A percentile compares a stretch with the other conserved stretches of the same genome.
Conservation (phyloP, 1,139 yeast genomes). For the Candida sanyaensis region DNA sequence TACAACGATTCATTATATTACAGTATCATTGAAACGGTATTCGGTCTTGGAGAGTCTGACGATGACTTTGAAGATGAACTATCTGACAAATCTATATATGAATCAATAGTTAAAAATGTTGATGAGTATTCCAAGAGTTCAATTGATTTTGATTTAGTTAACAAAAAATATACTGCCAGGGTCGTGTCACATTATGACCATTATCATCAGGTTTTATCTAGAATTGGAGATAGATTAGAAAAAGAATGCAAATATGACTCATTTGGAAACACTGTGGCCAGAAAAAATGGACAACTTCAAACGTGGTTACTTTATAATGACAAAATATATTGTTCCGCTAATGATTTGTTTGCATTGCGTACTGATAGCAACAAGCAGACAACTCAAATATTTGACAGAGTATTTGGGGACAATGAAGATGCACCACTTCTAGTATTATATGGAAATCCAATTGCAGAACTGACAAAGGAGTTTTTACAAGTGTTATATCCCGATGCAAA, state of each 20-base stretch:
- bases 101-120: conserved; percentile 30
- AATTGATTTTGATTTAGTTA: conserved; percentile 53
- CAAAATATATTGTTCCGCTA: conserved; percentile 61
- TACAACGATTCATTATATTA: conserved; percentile 51
- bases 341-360: conserved; percentile 65
- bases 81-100: conserved; percentile 41
- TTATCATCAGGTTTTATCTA: conserved; percentile 36
- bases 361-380: conserved; percentile 16
- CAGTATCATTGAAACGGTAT: conserved; percentile 43
- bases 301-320: conserved; percentile 59
- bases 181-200: conserved; percentile 63
- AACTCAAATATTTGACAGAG: conserved; percentile 55
- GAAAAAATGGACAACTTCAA: conserved; percentile 25
- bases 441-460: conserved; percentile 49
- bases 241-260: conserved; percentile 34
- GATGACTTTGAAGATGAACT: conserved; percentile 22
- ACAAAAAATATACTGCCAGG: conserved; percentile 59
- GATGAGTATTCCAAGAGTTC: conserved; percentile 25
- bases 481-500: conserved; percentile 62
- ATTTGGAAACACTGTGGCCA: conserved; percentile 32
- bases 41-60: conserved; percentile 25
- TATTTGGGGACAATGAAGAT: conserved; percentile 47
- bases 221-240: conserved; percentile 18
- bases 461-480: conserved; percentile 58
- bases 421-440: conserved; percentile 50